phyloP scores from a whole-genome alignment of 1,284 basidiomycete genomes.

The Waitea zeae region DNA sequence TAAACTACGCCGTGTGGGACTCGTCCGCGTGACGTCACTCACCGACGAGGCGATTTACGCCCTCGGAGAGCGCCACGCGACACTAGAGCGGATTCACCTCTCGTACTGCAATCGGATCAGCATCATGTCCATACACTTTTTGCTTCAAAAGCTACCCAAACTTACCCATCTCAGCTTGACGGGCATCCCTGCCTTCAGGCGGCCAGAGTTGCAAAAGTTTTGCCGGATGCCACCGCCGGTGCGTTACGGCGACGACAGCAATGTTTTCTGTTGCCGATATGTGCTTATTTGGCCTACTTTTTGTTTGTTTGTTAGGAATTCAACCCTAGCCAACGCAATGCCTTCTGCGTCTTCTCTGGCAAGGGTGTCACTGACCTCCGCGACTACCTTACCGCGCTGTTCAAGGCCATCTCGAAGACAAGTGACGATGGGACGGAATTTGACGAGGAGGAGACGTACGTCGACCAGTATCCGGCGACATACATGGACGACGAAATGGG shows the following conservation, averaged over 20 bases:
- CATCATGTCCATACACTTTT: slow-evolving; percentile 80
- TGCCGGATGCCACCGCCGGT: slow-evolving; percentile 82
- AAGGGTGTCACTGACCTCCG: slow-evolving; percentile 79
- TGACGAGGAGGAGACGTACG: slow-evolving; percentile 21
- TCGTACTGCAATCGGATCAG: slow-evolving; percentile 96
- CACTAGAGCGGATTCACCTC: slow-evolving; percentile 89
- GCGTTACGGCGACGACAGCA: slow-evolving; percentile 12
- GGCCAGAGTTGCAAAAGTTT: slow-evolving; percentile 76
- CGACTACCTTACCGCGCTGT: slow-evolving; percentile 56
- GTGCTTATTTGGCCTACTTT: too few relatives aligned
- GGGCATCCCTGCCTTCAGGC: slow-evolving; percentile 85
- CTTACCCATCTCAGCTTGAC: slow-evolving; percentile 93
- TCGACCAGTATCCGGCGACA: slow-evolving; percentile 10
- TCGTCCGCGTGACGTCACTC: slow-evolving; percentile 84
- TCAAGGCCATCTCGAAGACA: slow-evolving; percentile 54
- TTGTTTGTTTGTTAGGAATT: too few relatives aligned
- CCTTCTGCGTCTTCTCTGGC: slow-evolving; percentile 96
- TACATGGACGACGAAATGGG: neutral
- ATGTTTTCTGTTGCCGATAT: neutral
- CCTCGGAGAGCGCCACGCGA: slow-evolving; percentile 64
- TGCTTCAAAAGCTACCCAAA: slow-evolving; percentile 75
- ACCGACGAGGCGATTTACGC: slow-evolving; percentile 90
- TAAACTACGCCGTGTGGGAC: slow-evolving; percentile 86
- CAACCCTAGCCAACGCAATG: slow-evolving; percentile 77
- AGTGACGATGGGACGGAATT: slow-evolving; percentile 60